Conservation (phyloP, 805 yeast species). For the Candida caryicola region DNA sequence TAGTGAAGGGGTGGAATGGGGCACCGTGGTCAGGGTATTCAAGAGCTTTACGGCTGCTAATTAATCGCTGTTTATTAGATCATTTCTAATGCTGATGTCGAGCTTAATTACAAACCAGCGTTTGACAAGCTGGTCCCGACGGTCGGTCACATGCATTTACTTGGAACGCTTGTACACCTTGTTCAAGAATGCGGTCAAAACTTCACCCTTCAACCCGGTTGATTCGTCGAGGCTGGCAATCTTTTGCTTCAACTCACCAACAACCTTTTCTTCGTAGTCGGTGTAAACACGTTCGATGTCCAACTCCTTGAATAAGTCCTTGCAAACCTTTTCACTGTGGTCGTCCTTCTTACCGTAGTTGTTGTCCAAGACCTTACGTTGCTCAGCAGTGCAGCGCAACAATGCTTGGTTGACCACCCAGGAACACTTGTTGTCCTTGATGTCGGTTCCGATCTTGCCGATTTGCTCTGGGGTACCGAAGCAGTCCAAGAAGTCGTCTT, state of each 20-base stretch:
- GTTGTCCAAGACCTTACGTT: slow-evolving; percentile 75
- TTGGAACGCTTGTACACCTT: slow-evolving; percentile 94
- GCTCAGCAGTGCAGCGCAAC: slow-evolving; percentile 71
- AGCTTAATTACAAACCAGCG: no score
- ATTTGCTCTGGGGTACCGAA: slow-evolving; percentile 96
- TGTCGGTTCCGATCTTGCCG: slow-evolving; percentile 98
- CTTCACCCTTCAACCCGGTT: slow-evolving; percentile 88
- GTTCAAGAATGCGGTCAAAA: slow-evolving; percentile 77
- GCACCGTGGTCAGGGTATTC: no score
- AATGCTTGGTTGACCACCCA: slow-evolving; percentile 96
- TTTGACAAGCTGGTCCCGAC: no score
- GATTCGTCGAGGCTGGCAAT: slow-evolving; percentile 81
- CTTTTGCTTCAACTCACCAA: slow-evolving; percentile 56
- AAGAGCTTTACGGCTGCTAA: no score
- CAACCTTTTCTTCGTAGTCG: slow-evolving; percentile 79
- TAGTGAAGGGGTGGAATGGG: no score
- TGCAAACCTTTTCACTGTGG: slow-evolving; percentile 63
- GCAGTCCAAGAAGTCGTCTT: slow-evolving; percentile 95
- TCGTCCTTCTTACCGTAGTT: slow-evolving; percentile 87
- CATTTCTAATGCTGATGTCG: no score
- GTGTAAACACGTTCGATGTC: slow-evolving; percentile 67
- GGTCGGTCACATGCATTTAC: no score
- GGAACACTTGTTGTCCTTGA: slow-evolving; percentile 96
- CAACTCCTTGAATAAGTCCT: slow-evolving; percentile 70
- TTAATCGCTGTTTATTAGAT: no score